Base-by-base conservation (phyloP, 768 basidiomycete genomes). In the Hypholoma fasciculare region DNA sequence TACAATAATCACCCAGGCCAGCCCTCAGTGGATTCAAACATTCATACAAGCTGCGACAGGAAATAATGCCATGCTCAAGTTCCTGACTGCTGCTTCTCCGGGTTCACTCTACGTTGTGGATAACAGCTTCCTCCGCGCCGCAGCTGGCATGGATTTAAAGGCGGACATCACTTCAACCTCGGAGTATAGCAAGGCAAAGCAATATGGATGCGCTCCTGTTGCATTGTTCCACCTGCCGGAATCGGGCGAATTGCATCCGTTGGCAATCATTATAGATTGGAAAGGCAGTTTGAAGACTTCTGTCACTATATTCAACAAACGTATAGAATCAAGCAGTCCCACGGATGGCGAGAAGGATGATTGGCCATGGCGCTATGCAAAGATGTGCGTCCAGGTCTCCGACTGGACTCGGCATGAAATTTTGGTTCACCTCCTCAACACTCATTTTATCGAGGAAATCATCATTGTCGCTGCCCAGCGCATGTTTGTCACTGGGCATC, bases 351-450 rank as follows among this genome's bases (percentile, higher is more conserved):
- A 71, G 49, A 47, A 42, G 2, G n/a, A n/a, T 16, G 71, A 72
- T 42, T 72, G 71, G 71, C 70, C 70, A 1, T 72, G 71, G 71
- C 68, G 71, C 19, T 71, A 71, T 39, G 71, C 71, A 19, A 72
- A 72, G 57, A 70, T 61, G 60, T 70, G 69, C 38, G 61, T 58
- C 16, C 67, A 67, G 40, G 62, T 65, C 7, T 67, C 69, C 11
- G 71, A 72, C 58, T 72, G 70, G 69, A 30, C 61, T n/a, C 58
- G 63, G 13, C 70, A 72, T 56, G 71, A 72, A 51, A 50, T 72
- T 39, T 54, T 58, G 2, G 60, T 69, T 34, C 71, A 72, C 50
- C 67, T 72, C 14, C 64, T 64, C 43, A 52, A 71, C 43, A 71
- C 71, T 3, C 71, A 72, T 57, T 63, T 72, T 11, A 63, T 71